These are phyloP conservation scores for carrot (Daucus carota) DNA, from an alignment of 129 eudicot species.

Conservation along the genomic window DNA sequence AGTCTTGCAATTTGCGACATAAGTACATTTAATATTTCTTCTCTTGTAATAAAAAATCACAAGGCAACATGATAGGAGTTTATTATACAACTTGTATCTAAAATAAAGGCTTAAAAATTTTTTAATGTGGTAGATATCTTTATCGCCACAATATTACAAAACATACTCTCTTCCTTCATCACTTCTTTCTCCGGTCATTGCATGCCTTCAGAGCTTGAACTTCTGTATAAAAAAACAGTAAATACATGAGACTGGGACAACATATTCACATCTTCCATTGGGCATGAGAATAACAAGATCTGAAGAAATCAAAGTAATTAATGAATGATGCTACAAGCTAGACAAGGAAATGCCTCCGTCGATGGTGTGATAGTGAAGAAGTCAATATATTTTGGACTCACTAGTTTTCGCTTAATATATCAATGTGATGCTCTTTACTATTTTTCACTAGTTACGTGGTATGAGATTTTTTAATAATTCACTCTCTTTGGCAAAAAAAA, in stretches of 20 bases:
- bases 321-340: not conserved
- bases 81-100: not conserved
- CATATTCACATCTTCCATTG: not conserved
- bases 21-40: not conserved
- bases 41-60: not conserved
- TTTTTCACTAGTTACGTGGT: not conserved
- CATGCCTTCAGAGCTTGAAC: constrained; percentile 53
- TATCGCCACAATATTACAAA: not conserved
- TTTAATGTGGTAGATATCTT: not conserved
- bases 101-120: not conserved
- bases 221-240: constrained; percentile 22
- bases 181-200: constrained; percentile 30
- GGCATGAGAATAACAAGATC: not conserved
- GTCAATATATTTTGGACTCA: not conserved
- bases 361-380: not conserved
- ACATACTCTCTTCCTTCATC: not conserved
- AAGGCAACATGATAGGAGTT: not conserved
- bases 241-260: not conserved
- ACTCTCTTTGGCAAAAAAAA: no score
- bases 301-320: not conserved
- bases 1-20: not conserved
- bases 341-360: not conserved
- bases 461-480: not conserved
- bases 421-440: not conserved
- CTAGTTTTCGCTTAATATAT: not conserved